A percentile compares a stretch with the other conserved stretches of the same genome.
Evolutionary conservation across 352 stramenopile genomes (phyloP).

Genomic region (Pythium rhizo-oryzae): DNA sequence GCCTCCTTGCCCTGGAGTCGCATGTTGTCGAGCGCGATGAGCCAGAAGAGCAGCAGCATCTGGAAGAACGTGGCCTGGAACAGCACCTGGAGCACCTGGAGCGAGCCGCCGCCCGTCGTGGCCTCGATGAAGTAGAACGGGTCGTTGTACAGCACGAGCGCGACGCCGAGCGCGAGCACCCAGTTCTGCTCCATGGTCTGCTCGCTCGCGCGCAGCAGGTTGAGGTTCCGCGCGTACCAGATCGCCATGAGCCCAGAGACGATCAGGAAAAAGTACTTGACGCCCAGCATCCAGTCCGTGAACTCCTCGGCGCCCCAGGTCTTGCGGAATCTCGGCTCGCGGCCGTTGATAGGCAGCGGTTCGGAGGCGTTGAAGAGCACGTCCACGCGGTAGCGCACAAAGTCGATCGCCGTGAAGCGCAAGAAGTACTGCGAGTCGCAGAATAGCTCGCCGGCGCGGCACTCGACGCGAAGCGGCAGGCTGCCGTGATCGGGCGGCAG

Average conservation of each 20-base stretch:
- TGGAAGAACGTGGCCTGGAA: constrained; percentile 71
- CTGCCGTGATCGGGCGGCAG: constrained; percentile 36
- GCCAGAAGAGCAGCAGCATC: constrained; percentile 59
- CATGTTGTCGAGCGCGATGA: constrained; percentile 61
- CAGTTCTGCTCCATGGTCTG: constrained; percentile 67
- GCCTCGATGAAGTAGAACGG: constrained; percentile 60
- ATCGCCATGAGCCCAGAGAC: constrained; percentile 36
- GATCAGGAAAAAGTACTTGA: constrained; percentile 61
- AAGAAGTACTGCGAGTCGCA: constrained; percentile 56
- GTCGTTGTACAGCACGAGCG: constrained; percentile 62
- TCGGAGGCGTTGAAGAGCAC: constrained; percentile 62
- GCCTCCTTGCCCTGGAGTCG: constrained; percentile 50
- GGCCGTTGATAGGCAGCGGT: constrained; percentile 36
- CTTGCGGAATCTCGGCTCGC: constrained; percentile 54
- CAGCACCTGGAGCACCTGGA: constrained; percentile 48
- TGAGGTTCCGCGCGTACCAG: constrained; percentile 54
- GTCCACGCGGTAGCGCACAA: constrained; percentile 53
- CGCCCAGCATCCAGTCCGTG: constrained; percentile 59
- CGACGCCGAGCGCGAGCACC: constrained; percentile 46
- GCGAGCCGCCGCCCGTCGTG: constrained; percentile 46
- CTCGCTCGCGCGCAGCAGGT: constrained; percentile 44
- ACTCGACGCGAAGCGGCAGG: constrained; percentile 41
- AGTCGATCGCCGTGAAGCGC: constrained; percentile 60
- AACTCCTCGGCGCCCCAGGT: constrained; percentile 53
- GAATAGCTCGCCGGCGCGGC: constrained; percentile 32